Conservation (phyloP, 345 rosid genomes). For the Sonneratia caseolaris region DNA sequence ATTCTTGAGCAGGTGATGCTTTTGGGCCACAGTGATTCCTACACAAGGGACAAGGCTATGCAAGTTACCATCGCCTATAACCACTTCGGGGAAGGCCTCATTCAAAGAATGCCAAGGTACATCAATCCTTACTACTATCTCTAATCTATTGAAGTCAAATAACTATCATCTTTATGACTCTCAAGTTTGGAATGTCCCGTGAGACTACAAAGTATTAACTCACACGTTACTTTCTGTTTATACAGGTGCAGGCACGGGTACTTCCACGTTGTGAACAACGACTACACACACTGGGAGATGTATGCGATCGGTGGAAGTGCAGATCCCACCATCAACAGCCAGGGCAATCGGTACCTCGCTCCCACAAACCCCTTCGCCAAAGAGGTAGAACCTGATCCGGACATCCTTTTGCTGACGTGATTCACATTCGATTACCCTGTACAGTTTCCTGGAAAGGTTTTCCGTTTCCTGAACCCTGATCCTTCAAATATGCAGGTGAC, state of each 20-base stretch:
- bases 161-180: not conserved
- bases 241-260: conserved; percentile 94
- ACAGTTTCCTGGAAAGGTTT: too few species aligned
- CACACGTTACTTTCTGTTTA: not conserved
- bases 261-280: conserved; percentile 97
- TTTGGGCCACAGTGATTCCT: conserved; percentile 91
- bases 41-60: conserved; percentile 81
- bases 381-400: conserved; percentile 21
- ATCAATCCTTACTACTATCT: not conserved
- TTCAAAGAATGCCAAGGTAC: conserved; percentile 98
- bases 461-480: not conserved
- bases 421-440: too few species aligned
- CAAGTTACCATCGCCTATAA: conserved; percentile 95
- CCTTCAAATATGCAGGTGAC: conserved; percentile 24
- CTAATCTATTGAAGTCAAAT: not conserved
- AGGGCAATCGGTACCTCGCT: conserved; percentile 89
- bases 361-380: conserved; percentile 60
- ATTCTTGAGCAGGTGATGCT: conserved; percentile 62
- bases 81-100: conserved; percentile 96
- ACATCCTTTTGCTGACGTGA: not conserved
- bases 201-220: not conserved
- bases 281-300: conserved; percentile 99
- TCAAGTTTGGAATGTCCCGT: not conserved
- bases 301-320: conserved; percentile 99
- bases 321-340: conserved; percentile 91